Conservation (phyloP, 75 land plant genomes). For the Azolla pinnata region DNA sequence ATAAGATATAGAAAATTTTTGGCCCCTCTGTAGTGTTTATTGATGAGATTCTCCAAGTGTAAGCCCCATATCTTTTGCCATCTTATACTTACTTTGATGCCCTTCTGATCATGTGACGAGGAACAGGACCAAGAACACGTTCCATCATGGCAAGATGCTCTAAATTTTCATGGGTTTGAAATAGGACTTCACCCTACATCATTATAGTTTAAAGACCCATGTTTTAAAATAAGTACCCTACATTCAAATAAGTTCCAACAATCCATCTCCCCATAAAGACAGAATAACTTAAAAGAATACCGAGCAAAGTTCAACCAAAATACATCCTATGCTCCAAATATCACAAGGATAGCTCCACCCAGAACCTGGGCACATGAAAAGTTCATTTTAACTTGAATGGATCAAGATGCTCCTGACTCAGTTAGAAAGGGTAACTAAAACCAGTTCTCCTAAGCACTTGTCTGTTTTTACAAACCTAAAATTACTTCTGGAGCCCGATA, state of each 20-base stretch:
- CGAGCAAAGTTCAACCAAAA: slow-evolving; percentile 16
- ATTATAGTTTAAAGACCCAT: not conserved
- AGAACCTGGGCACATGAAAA: not conserved
- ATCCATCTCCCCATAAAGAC: not conserved
- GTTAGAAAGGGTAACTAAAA: not conserved
- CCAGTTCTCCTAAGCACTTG: no score
- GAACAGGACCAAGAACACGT: slow-evolving; percentile 53
- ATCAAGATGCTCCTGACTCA: not conserved
- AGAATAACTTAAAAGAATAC: not conserved
- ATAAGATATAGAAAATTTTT: no score
- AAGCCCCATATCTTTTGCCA: not conserved
- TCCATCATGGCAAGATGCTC: slow-evolving; percentile 93
- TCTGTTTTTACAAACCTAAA: slow-evolving; percentile 37
- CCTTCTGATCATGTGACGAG: slow-evolving; percentile 46
- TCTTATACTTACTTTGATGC: slow-evolving; percentile 9
- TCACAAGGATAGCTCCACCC: slow-evolving; percentile 19
- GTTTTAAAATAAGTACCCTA: not conserved
- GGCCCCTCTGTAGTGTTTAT: no score
- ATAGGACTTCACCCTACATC: slow-evolving; percentile 61
- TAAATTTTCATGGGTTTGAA: slow-evolving; percentile 75
- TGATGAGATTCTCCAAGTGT: not conserved
- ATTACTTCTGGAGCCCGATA: slow-evolving; percentile 96
- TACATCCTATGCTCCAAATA: slow-evolving; percentile 21
- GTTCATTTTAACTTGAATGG: not conserved
- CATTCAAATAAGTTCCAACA: not conserved